Base-by-base conservation (phyloP, 2,329 filamentous ascomycete genomes). In the Fusarium armeniacum region DNA sequence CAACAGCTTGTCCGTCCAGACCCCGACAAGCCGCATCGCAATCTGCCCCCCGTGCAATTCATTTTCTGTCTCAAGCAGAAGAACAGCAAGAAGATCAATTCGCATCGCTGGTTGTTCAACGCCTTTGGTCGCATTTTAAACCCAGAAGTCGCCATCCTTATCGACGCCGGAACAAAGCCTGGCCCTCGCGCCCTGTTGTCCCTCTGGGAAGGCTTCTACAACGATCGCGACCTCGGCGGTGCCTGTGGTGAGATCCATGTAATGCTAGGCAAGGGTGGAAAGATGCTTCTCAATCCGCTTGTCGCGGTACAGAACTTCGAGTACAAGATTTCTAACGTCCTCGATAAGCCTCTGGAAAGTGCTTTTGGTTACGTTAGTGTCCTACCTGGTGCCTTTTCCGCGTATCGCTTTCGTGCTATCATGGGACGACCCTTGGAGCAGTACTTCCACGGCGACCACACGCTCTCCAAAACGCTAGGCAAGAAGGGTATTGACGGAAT, bases 41-140 rank as follows among this genome's bases (percentile, higher is more conserved):
- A 73, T 33, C 59, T 73, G 2, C 71, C 71, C 1, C 71, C 71
- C 10, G 71, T 72, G 28, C 71, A 73, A 35, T 73, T 73, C 24
- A 73, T 73, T 41, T 73, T 73, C 46, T 73, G 71, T 58, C 69
- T 73, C 38, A 73, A 73, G 67, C 71, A 73, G 38, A 73, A 73
- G 60, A 73, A 73, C 49, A 73, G 71, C 57, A 73, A 73, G 55
- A 73, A 73, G 71, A 73, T 73, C 35, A 73, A 73, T n/a, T 73
- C 71, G 57, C 71, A 73, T 65, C 71, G 71, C 43, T 73, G 71
- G 71, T 44, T 73, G 5, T 73, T 73, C n/a, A 73, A 73, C 15
- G 71, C 71, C 30, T 73, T 73, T 18, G 71, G 71, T 8, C 71
- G 71, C 30, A 73, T 73, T 38, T 41, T 73, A 15, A 73, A 73